Base-by-base conservation (phyloP, 176 grass and related monocot species). In the Triticum dicoccoides region DNA sequence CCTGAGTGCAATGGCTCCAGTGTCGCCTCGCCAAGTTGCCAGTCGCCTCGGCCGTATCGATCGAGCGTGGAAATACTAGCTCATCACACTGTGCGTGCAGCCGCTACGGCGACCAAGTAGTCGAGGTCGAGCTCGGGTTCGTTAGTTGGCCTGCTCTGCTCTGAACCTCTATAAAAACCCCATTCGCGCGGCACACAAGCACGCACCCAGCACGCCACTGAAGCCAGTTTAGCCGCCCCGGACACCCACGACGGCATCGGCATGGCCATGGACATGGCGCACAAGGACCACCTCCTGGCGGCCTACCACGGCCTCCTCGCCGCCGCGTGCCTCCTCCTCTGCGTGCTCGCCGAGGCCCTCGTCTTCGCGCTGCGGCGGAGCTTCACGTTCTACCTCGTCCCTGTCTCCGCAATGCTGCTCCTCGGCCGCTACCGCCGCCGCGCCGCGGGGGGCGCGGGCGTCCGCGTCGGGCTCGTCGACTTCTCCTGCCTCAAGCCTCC, bases 401-500 rank as follows among this genome's bases (percentile, higher is more conserved):
- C 92, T 6, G 69, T 87, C 15, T 63, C 23, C 42, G 76, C 87
- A 4, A 83, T 83, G 79, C 75, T 97, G 23, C 86, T 89, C 18
- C 72, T 83, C 27, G 34, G 20, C 34, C 67, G 63, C 5, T 69
- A 49, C 80, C 21, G 39, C 12, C 18, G 71, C 14, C 33, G 75
- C 21, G 49, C 79, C 4, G 9, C 67, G 1, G 34, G 75, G 11
- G 49, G 79, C 3, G 12, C 67, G 3, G 33, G 15, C 0, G 23
- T 4, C 5, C 54, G 54, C 38, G 69, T 82, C 25, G 64, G 78
- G 3, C 73, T 97, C 25, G 59, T 92, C n/a, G 92, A 97, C 79
- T 91, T 97, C 92, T 72, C 92, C 45, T 97, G 95, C 90, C 83
- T 92, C 6, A 92, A 85, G 85, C 95, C 95, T 6, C 88, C 86